Evolutionary conservation across 1,139 yeast species (phyloP).

Genomic region (Magnusiomyces suaveolens): DNA sequence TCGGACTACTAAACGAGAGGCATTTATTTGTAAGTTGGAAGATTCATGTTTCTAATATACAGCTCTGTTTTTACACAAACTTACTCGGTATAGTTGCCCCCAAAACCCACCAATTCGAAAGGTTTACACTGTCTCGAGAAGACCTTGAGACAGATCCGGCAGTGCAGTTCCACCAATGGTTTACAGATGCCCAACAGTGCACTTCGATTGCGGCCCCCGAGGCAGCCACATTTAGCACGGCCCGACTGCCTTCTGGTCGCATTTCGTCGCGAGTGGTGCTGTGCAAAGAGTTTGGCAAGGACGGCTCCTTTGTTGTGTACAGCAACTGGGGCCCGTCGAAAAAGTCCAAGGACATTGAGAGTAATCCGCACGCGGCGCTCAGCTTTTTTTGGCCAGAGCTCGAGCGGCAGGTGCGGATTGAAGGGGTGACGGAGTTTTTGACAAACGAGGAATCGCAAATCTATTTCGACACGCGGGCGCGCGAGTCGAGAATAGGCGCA

Average conservation of each 20-base stretch:
- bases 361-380: constrained; percentile 72
- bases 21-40: background rate
- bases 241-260: constrained; percentile 76
- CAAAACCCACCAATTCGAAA: constrained; percentile 77
- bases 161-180: constrained; percentile 75
- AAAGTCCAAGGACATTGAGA: constrained; percentile 57
- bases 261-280: constrained; percentile 76
- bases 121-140: constrained; percentile 47
- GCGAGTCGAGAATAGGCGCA: constrained; percentile 90
- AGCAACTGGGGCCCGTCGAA: constrained; percentile 87
- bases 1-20: no score
- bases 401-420: constrained; percentile 89
- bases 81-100: constrained; percentile 66
- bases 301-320: constrained; percentile 72
- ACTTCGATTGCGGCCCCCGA: constrained; percentile 57
- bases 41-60: background rate
- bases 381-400: constrained; percentile 89
- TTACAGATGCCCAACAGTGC: constrained; percentile 54
- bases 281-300: constrained; percentile 75
- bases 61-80: background rate
- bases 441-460: constrained; percentile 62
- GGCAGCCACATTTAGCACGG: constrained; percentile 72
- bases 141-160: constrained; percentile 57
- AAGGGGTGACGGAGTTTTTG: constrained; percentile 72
- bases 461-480: constrained; percentile 78